Evolutionary conservation across 148 eudicot species (phyloP).

Genomic region (Amaranthus cruentus): DNA sequence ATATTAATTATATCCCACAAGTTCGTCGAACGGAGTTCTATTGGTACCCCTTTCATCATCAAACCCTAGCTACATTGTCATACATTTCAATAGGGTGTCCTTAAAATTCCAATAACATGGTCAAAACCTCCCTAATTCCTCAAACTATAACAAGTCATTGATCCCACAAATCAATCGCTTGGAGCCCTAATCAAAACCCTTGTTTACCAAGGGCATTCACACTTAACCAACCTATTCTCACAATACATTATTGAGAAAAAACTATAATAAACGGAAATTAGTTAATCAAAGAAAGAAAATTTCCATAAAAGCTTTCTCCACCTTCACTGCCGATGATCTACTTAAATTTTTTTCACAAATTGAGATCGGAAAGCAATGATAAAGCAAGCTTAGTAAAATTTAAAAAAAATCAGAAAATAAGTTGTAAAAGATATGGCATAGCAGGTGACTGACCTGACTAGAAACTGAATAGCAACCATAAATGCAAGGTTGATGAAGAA

Average conservation of each 20-base stretch:
- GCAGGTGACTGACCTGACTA: conserved; percentile 2
- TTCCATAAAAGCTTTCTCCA: no score
- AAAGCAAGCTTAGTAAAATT: not conserved
- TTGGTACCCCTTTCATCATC: not conserved
- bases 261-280: not conserved
- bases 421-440: not conserved
- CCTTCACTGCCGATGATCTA: no score
- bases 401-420: not conserved
- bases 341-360: no score
- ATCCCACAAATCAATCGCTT: not conserved
- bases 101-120: not conserved
- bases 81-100: not conserved
- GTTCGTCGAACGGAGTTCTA: no score
- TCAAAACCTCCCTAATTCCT: not conserved
- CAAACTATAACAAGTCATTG: not conserved
- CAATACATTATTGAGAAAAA: no score
- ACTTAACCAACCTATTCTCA: not conserved
- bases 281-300: not conserved
- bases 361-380: not conserved
- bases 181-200: not conserved
- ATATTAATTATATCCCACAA: not conserved
- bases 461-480: not conserved
- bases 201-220: not conserved
- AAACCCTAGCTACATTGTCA: not conserved
- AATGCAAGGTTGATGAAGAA: conserved; percentile 5